Evolutionary conservation across 2,329 filamentous ascomycete genomes (phyloP), one percentile per base, ranked within the genome.

Genomic region (Beauveria brongniartii): DNA sequence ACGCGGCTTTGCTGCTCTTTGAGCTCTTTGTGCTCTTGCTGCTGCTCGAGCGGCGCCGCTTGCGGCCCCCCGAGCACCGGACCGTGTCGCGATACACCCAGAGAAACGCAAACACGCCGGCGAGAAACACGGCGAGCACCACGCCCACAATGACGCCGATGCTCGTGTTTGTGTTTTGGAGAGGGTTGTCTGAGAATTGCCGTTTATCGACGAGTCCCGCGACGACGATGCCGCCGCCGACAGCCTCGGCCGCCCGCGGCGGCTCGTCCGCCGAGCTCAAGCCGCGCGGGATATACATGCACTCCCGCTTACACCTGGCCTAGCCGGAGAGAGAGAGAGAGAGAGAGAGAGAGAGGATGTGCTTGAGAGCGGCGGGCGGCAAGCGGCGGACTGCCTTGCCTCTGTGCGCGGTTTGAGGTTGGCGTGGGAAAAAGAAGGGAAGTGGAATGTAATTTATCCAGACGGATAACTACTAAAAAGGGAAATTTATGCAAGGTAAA

Each of bases 101-200:
- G 43, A 77, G 63, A 63, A 80, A 79, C 43, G 69, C 69, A 44
- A 67, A 59, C 20, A 73, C 62, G 22, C 67, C 73, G 18, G 71
- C 66, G 60, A 80, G 59, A 61, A 79, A 79, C 22, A 72, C 65
- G 28, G 71, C 71, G 22, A 79, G 67, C 4, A 75, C 67, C 46
- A 80, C 67, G 61, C 74, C 77, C 50, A 80, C 72, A 3, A 76
- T 71, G 62, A 78, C 69, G 59, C 77, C 77, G 59, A 78, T 79
- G 40, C 73, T 75, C 57, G 72, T 69, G 65, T 78, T 75, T 40
- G 71, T 72, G 44, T 74, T 71, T 18, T 72, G 66, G 51, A 66
- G 60, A 1, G 66, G 58, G 61, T 66, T 61, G 59, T 63, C 54
- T 41, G 65, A 66, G 62, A 65, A 65, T 22, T 67, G 64, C 14